Evolutionary conservation across 495 filamentous ascomycete genomes (phyloP), one percentile per base, ranked within the genome.

Genomic region (Thermothielavioides terrestris): DNA sequence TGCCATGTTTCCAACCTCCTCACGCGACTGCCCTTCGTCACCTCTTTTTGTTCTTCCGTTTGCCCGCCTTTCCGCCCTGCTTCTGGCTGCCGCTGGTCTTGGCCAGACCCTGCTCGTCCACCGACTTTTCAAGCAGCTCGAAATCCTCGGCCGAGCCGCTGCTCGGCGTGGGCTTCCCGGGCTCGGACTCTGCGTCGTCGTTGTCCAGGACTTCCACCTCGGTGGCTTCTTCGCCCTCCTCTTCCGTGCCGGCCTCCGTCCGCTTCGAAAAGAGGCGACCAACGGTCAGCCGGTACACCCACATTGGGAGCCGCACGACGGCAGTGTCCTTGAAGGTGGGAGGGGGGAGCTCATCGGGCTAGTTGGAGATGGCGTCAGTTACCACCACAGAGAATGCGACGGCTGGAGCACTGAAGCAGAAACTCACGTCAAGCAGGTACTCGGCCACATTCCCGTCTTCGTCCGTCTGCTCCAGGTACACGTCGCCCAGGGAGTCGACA

Each of bases 401-500:
- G n/a, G n/a, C n/a, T n/a, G n/a, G n/a, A n/a, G n/a, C n/a, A n/a
- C n/a, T n/a, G 32, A 22, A 32, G 31, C 15, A 8, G 7, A 1
- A 41, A 74, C 81, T 68, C 66, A 85, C 77, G 60, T 97, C 90
- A 42, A 98, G 79, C 56, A 94, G 66, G 61, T 80, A 94, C 62
- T 97, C 89, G 42, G 83, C 77, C 11, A 75, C 77, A 22, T 86
- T 78, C 30, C 92, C 94, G 6, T 95, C 85, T 59, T 91, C 89
- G 25, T 84, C 84, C 56, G 85, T 81, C 53, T 95, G 86, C 60
- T 96, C 88, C 12, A 98, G 72, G 66, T 84, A 98, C 21, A 98
- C 92, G 61, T 94, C 88, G 6, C 92, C 92, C 15, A 82, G 70
- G 0, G 86, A 86, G 67, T 98, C 92, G 6, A 98, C 92, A 52